A percentile compares a stretch with the other conserved stretches of the same genome.
These are phyloP conservation scores for Lagenaria siceraria DNA, from an alignment of 306 rosid genomes.

Conservation along the genomic window DNA sequence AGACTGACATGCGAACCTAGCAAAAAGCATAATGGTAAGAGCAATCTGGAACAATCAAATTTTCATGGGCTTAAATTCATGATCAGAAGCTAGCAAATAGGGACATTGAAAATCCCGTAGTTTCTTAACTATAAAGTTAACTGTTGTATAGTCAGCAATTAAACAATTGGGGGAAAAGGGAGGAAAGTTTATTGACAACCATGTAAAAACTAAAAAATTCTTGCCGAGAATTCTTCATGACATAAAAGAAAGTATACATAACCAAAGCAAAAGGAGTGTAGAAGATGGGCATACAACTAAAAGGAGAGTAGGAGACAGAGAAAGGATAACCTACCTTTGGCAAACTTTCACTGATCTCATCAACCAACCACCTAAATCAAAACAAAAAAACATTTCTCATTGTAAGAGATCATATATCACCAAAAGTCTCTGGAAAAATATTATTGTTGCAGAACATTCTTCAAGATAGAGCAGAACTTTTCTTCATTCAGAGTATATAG, in stretches of 20 bases:
- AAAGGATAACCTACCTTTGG: slow-evolving; percentile 50
- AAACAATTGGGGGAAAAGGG: not conserved
- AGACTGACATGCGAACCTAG: too few species aligned
- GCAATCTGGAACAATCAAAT: too few species aligned
- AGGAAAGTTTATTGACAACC: not conserved
- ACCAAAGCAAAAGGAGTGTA: not conserved
- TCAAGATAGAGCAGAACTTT: not conserved
- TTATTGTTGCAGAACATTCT: not conserved
- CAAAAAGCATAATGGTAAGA: too few species aligned
- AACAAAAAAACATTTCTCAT: slow-evolving; percentile 5
- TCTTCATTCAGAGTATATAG: not conserved
- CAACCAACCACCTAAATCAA: slow-evolving; percentile 78
- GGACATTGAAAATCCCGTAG: not conserved
- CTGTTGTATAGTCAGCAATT: not conserved
- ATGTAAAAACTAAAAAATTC: not conserved
- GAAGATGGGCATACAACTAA: not conserved
- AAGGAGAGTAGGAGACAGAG: not conserved
- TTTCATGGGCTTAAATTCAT: too few species aligned
- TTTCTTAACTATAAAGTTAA: not conserved
- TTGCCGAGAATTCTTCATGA: not conserved
- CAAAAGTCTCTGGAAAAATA: slow-evolving; percentile 5
- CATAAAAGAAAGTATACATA: not conserved
- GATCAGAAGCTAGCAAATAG: not conserved
- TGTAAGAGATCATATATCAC: not conserved
- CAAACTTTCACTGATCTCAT: slow-evolving; percentile 77